Evolutionary conservation across 371 early-diverging fungal species (phyloP), one percentile per base, ranked within the genome.

Genomic region (Dinochytrium kinnereticum): DNA sequence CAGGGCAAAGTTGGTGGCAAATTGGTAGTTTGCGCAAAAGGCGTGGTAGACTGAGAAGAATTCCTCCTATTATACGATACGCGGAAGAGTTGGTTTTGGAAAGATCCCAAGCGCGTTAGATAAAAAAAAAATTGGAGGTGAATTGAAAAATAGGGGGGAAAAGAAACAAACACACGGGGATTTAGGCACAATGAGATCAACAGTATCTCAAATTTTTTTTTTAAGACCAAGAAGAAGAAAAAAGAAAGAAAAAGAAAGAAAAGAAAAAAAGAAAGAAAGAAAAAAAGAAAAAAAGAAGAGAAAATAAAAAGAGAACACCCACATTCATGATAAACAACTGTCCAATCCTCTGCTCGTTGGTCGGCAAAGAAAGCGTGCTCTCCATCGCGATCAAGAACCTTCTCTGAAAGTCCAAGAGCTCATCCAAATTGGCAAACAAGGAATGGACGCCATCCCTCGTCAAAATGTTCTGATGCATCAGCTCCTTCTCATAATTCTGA

Each of bases 371-470:
- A 59, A 94, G 88, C 40, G 92, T 90, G 0, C 82, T 70, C 84
- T 98, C 99, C 73, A 98, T 80, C 50, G 91, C 91, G 49, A 97
- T 89, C 77, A 98, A 78, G 76, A 98, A 98, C 7, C 96, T 90
- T 19, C 98, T 91, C 84, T 98, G 98, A 67, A 98, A 98, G 76
- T 98, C 98, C 21, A 98, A 89, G 15, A 98, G 83, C 37, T 91
- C 89, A 80, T 94, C 91, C 67, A 98, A 84, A 75, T 98, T 98
- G 64, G 93, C 95, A 85, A 98, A 98, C 21, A 87, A 36, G 13
- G 55, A 30, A 17, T 75, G 51, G n/a, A 78, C 66, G 66, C 69
- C 68, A 24, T 84, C 83, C 33, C 78, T 80, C 59, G 71, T 69
- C 13, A 86, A 37, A 21, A 76, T 59, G 59, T 77, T 77, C 33